Conservation (phyloP, 129 eudicot species). For the Heracleum sosnowskyi region DNA sequence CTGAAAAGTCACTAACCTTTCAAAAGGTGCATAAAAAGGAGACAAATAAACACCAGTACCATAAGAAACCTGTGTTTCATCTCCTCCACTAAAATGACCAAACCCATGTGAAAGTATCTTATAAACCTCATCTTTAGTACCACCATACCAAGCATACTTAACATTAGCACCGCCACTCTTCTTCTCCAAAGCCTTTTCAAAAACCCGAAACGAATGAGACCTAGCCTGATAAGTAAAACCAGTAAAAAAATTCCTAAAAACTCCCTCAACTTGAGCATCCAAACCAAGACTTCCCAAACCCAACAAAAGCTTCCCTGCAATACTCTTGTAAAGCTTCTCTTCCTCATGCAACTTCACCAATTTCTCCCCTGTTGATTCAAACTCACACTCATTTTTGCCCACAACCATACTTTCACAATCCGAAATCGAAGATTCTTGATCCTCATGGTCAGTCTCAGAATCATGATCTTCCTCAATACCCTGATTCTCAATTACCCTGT, state of each 20-base stretch:
- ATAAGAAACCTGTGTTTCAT: neutral
- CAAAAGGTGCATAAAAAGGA: slow-evolving; percentile 43
- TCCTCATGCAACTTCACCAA: slow-evolving; percentile 26
- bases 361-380: slow-evolving; percentile 6
- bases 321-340: slow-evolving; percentile 28
- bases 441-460: slow-evolving; percentile 16
- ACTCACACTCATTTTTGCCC: slow-evolving; percentile 13
- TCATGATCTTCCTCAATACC: neutral
- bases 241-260: slow-evolving; percentile 29
- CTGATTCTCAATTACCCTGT: neutral
- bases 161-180: slow-evolving; percentile 37
- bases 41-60: slow-evolving; percentile 48
- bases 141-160: slow-evolving; percentile 77
- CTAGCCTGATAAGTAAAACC: slow-evolving; percentile 30
- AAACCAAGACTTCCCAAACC: slow-evolving; percentile 28
- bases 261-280: slow-evolving; percentile 21
- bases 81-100: slow-evolving; percentile 13
- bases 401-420: slow-evolving; percentile 68
- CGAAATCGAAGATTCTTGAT: slow-evolving; percentile 29
- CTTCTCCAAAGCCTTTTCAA: slow-evolving; percentile 28
- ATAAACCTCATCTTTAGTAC: slow-evolving; percentile 37
- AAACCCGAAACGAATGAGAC: slow-evolving; percentile 31
- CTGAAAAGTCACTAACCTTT: slow-evolving; percentile 26
- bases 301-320: slow-evolving; percentile 28
- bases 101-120: slow-evolving; percentile 53